phyloP scores from a whole-genome alignment of 179 eudicot species.

The Patellifolia procumbens region DNA sequence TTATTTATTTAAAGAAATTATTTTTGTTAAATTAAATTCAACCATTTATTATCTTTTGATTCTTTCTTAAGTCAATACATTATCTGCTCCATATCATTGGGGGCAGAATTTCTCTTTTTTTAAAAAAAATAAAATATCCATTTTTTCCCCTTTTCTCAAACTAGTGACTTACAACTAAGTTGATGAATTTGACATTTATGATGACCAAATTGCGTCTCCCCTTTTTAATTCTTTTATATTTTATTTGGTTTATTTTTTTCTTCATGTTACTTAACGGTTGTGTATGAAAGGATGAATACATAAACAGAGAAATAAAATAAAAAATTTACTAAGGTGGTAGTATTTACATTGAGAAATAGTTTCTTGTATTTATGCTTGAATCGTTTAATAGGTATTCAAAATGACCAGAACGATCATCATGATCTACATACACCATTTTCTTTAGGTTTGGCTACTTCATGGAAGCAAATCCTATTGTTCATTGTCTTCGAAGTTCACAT shows the following conservation, averaged over 20 bases:
- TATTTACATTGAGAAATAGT: too few species aligned
- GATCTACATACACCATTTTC: too few species aligned
- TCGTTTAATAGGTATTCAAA: too few species aligned
- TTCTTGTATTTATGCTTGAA: too few species aligned
- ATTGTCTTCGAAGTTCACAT: background rate
- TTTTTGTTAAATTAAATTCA: conserved; percentile 12
- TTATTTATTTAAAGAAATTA: background rate
- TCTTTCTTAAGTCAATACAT: conserved; percentile 30
- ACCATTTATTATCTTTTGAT: conserved; percentile 23
- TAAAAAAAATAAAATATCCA: background rate
- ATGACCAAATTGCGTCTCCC: conserved; percentile 4
- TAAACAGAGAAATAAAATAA: too few species aligned
- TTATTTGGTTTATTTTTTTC: background rate
- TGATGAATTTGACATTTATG: conserved; percentile 15
- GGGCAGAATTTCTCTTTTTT: background rate
- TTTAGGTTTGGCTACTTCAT: background rate
- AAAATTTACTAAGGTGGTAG: too few species aligned
- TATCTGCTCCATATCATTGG: conserved; percentile 27
- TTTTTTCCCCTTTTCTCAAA: background rate
- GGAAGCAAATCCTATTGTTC: background rate
- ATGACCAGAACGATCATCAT: too few species aligned
- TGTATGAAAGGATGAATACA: too few species aligned
- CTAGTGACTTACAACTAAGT: conserved; percentile 30
- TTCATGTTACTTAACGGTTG: too few species aligned
- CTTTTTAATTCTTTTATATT: background rate